Evolutionary conservation across 2,329 filamentous ascomycete genomes (phyloP), one percentile per base, ranked within the genome.

Genomic region (Stagonosporopsis vannaccii): DNA sequence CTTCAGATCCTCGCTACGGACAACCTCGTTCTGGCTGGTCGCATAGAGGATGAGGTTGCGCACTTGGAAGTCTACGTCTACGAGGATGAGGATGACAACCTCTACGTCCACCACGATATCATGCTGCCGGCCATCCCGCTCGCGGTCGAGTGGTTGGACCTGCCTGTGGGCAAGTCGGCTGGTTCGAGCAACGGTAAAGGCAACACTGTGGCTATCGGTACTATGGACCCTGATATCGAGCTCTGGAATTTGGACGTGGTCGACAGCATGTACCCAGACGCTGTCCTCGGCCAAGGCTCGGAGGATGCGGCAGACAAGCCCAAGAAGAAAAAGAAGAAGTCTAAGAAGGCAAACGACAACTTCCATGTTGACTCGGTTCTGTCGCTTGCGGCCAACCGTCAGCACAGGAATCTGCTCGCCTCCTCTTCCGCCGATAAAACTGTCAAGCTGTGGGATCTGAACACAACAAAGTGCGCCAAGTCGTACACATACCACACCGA

Each of bases 71-170:
- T 98, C 19, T 97, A 98, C 72, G 92, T 99, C 25, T 99, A 98
- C 78, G 95, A 99, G 77, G 95, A 98, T 68, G 87, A 87, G 60
- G 90, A 89, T 40, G 95, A 98, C 78, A 99, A 99, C 75, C 88
- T 99, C 59, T 99, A 99, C 76, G 94, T 99, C 22, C 95, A 99
- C 80, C 95, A 99, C 84, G 95, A 99, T 77, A 96, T 99, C 69
- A 98, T 99, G 94, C 85, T 99, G 52, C 95, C 95, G 28, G 94
- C 94, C 22, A 97, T 99, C 72, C 95, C 95, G 11, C 86, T 99
- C 6, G 95, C 92, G 71, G 85, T 98, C 36, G 95, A 99, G 80
- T 99, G 95, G 95, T 80, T 99, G 40, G 91, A 97, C 74, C 84
- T 97, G 52, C 89, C 92, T n/a, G 92, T 97, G 32, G 89, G 90